Evolutionary conservation across 2,329 filamentous ascomycete genomes (phyloP).

Genomic region (Aspergillus oerlinghausenensis): DNA sequence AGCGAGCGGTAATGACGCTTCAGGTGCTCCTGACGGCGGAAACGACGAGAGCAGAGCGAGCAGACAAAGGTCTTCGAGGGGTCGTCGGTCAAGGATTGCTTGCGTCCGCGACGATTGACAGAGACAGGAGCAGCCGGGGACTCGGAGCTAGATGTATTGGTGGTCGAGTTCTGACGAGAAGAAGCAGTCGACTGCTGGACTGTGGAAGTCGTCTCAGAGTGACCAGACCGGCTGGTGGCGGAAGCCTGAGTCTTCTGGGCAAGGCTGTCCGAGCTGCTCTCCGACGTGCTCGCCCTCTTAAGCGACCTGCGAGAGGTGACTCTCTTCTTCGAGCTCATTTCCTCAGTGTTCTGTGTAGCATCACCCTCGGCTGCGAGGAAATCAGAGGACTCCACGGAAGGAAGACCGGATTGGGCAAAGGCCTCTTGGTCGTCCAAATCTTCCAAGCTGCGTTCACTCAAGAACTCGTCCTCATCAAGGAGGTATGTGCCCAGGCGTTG

Average conservation of each 20-base stretch:
- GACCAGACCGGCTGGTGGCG: constrained; percentile 24
- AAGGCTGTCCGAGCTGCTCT: constrained; percentile 28
- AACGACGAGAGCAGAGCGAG: constrained; percentile 91
- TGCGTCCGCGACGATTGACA: constrained; percentile 87
- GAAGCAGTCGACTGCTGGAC: constrained; percentile 37
- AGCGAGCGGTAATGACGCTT: constrained; percentile 98
- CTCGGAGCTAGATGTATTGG: constrained; percentile 46
- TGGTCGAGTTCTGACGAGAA: constrained; percentile 41
- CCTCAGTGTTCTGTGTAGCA: constrained; percentile 41
- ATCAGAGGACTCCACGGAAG: constrained; percentile 54
- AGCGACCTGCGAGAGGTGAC: constrained; percentile 34
- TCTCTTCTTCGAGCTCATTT: constrained; percentile 49
- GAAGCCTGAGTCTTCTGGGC: constrained; percentile 27
- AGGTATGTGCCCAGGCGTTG: constrained; percentile 68
- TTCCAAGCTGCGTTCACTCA: constrained; percentile 71
- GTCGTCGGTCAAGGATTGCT: constrained; percentile 96
- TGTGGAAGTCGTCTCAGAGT: constrained; percentile 38
- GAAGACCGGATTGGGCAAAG: constrained; percentile 58
- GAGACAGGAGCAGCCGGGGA: constrained; percentile 43
- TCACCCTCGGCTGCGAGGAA: constrained; percentile 18
- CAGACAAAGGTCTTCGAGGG: constrained; percentile 98
- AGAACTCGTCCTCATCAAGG: constrained; percentile 71
- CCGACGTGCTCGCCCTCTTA: constrained; percentile 23
- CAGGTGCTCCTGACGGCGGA: constrained; percentile 95
- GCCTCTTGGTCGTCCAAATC: constrained; percentile 63